Evolutionary conservation across 1,139 yeast genomes (phyloP).

Genomic region (Candida smagusa): DNA sequence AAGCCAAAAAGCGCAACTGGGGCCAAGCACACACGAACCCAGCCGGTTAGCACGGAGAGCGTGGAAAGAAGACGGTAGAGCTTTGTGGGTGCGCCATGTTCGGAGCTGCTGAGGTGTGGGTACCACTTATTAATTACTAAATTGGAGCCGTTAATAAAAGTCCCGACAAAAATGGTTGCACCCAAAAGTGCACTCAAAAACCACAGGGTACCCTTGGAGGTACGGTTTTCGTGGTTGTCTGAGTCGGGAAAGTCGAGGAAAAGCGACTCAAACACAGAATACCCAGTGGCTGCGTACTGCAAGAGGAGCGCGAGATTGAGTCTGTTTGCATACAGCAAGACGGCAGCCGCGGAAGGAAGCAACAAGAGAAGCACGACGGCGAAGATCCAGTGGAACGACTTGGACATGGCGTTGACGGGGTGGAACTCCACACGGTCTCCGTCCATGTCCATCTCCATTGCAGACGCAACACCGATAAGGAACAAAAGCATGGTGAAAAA

Average conservation of each 20-base stretch:
- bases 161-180: conserved; percentile 50
- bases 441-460: conserved; percentile 34
- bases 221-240: conserved; percentile 60
- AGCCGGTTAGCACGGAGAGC: conserved; percentile 50
- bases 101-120: conserved; percentile 18
- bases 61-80: conserved; percentile 48
- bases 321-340: conserved; percentile 52
- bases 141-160: conserved; percentile 52
- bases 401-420: conserved; percentile 48
- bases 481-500: not conserved
- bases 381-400: conserved; percentile 62
- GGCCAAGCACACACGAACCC: conserved; percentile 74
- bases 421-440: conserved; percentile 34
- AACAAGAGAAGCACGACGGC: conserved; percentile 46
- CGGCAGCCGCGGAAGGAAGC: conserved; percentile 53
- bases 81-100: conserved; percentile 12
- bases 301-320: conserved; percentile 44
- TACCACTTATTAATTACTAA: conserved; percentile 37
- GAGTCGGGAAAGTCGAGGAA: conserved; percentile 60
- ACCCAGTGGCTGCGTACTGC: conserved; percentile 47
- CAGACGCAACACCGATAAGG: conserved; percentile 1
- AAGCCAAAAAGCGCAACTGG: conserved; percentile 84
- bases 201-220: conserved; percentile 66
- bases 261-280: conserved; percentile 53
- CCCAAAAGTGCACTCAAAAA: conserved; percentile 48